Evolutionary conservation across 371 early-diverging fungal species (phyloP).

Genomic region (Parasitella parasitica): DNA sequence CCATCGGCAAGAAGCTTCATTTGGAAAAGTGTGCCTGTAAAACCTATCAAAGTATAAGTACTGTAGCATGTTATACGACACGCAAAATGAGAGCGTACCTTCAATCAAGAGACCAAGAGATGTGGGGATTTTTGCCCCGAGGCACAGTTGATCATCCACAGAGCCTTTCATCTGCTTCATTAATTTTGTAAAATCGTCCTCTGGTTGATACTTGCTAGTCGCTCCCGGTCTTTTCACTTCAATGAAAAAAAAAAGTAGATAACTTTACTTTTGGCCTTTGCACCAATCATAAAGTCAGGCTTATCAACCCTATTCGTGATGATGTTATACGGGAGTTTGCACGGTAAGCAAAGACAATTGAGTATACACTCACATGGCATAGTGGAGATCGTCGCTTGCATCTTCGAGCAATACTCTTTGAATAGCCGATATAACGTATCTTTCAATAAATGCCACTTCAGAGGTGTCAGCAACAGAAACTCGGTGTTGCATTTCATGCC

Average conservation of each 20-base stretch:
- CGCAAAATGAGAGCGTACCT: neutral
- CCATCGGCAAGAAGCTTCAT: too few relatives aligned
- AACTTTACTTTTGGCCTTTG: neutral
- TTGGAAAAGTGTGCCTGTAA: too few relatives aligned
- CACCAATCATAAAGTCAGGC: neutral
- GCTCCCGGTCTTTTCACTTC: slow-evolving; percentile 4
- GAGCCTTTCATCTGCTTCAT: slow-evolving; percentile 18
- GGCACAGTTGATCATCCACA: slow-evolving; percentile 8
- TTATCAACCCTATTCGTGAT: neutral
- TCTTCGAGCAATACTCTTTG: neutral
- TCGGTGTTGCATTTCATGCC: too few relatives aligned
- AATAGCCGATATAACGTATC: neutral
- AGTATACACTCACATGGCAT: neutral
- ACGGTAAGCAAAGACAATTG: too few relatives aligned
- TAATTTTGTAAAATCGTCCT: slow-evolving; percentile 7
- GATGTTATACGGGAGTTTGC: too few relatives aligned
- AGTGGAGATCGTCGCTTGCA: neutral
- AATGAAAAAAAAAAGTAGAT: slow-evolving; percentile 2
- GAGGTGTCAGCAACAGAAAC: too few relatives aligned
- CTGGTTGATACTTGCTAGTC: slow-evolving; percentile 8
- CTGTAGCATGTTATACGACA: too few relatives aligned
- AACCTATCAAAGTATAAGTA: too few relatives aligned
- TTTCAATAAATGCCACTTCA: neutral
- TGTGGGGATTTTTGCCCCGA: slow-evolving; percentile 9
- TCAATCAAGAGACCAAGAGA: slow-evolving; percentile 12